A percentile compares a stretch with the other conserved stretches of the same genome.
Conservation (phyloP, 345 rosid species). For the Rubroshorea leprosula region DNA sequence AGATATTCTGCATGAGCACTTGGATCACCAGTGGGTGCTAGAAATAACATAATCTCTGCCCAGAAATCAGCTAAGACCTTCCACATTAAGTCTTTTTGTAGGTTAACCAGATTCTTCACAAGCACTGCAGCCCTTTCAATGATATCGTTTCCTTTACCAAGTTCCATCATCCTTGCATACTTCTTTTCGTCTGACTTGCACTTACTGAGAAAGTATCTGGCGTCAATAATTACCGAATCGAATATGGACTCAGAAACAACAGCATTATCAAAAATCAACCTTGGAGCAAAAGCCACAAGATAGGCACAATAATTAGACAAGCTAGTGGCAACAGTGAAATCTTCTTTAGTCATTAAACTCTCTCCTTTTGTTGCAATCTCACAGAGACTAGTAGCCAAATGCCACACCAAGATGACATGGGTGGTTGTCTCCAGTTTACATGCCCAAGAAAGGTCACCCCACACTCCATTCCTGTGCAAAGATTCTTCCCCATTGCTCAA, state of each 20-base stretch:
- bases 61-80: neutral
- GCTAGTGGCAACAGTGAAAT: neutral
- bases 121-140: neutral
- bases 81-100: neutral
- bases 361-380: neutral
- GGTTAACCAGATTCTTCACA: neutral
- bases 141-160: neutral
- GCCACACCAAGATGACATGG: conserved; percentile 6
- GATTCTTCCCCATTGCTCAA: neutral
- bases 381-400: neutral
- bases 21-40: neutral
- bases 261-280: neutral
- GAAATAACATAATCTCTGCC: neutral
- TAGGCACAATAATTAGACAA: conserved; percentile 9
- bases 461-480: neutral
- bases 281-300: conserved; percentile 6
- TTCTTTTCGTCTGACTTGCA: neutral
- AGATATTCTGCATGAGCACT: neutral
- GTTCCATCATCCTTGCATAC: neutral
- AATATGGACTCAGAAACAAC: neutral
- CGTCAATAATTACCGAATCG: neutral
- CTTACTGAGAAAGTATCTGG: neutral
- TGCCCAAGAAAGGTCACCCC: neutral
- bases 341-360: neutral
- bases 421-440: neutral